Conservation (phyloP, 306 rosid genomes). For the Cicer arietinum region DNA sequence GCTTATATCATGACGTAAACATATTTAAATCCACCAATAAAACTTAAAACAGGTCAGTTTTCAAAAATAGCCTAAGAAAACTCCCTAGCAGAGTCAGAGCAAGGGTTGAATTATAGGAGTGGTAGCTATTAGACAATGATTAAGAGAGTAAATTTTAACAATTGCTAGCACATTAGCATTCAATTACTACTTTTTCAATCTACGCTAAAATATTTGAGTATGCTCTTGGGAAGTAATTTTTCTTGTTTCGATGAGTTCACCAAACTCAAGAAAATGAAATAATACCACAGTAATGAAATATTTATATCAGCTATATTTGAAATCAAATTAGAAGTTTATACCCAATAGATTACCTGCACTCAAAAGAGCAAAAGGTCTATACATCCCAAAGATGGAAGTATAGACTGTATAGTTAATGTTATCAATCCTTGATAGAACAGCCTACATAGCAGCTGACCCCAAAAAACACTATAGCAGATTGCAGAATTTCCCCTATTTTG, state of each 20-base stretch:
- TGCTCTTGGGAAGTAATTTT: conserved; percentile 74
- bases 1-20: too few species aligned
- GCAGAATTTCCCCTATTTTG: too few species aligned
- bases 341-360: conserved; percentile 48
- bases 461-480: too few species aligned
- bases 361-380: conserved; percentile 74
- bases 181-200: conserved; percentile 61
- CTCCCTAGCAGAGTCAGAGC: too few species aligned
- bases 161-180: conserved; percentile 22
- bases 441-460: too few species aligned
- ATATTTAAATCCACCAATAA: too few species aligned
- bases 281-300: conserved; percentile 16
- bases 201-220: conserved; percentile 58
- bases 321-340: conserved; percentile 27
- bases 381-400: conserved; percentile 47
- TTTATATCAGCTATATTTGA: neutral
- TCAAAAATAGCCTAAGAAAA: too few species aligned
- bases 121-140: too few species aligned
- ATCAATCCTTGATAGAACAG: too few species aligned
- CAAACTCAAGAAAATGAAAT: conserved; percentile 62
- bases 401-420: conserved; percentile 1
- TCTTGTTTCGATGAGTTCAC: conserved; percentile 64
- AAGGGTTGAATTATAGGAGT: too few species aligned
- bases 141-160: neutral
- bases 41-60: too few species aligned